Evolutionary conservation across 1,284 basidiomycete genomes (phyloP).

Genomic region (Trichosporon sp.): DNA sequence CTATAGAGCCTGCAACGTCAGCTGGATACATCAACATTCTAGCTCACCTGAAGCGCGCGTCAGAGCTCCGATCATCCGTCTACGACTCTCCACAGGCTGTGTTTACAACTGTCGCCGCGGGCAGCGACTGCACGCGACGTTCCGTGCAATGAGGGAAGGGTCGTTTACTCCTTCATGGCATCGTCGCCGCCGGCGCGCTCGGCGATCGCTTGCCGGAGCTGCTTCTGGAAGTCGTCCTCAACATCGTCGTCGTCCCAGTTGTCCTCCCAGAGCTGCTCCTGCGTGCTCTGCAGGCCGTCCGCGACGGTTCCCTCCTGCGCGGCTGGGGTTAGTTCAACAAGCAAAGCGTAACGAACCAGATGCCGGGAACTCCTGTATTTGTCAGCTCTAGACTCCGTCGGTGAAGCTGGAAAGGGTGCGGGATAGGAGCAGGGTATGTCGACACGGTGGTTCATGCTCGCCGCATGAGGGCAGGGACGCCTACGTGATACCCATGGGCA

Average conservation of each 20-base stretch:
- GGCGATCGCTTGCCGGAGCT: slow-evolving; percentile 65
- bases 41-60: slow-evolving; percentile 11
- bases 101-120: neutral
- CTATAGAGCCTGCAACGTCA: slow-evolving; percentile 2
- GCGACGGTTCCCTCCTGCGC: slow-evolving; percentile 45
- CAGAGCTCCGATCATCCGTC: slow-evolving; percentile 3
- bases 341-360: slow-evolving; percentile 32
- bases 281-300: slow-evolving; percentile 45
- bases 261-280: slow-evolving; percentile 85
- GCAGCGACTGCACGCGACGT: neutral
- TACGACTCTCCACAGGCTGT: neutral
- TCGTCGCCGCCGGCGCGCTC: slow-evolving; percentile 48
- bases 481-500: too few species aligned
- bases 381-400: slow-evolving; percentile 20
- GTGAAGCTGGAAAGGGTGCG: too few species aligned
- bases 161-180: slow-evolving; percentile 51
- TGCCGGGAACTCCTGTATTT: slow-evolving; percentile 52
- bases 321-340: slow-evolving; percentile 25
- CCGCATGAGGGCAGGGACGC: too few species aligned
- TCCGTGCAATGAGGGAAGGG: neutral
- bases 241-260: slow-evolving; percentile 99
- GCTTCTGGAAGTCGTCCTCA: slow-evolving; percentile 94
- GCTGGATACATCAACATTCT: neutral
- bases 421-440: too few species aligned
- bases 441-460: too few species aligned